Percentiles rank a stretch among this genome's conserved stretches.
Evolutionary conservation across 495 filamentous ascomycete genomes (phyloP).

Genomic region (Oleoguttula mirabilis): DNA sequence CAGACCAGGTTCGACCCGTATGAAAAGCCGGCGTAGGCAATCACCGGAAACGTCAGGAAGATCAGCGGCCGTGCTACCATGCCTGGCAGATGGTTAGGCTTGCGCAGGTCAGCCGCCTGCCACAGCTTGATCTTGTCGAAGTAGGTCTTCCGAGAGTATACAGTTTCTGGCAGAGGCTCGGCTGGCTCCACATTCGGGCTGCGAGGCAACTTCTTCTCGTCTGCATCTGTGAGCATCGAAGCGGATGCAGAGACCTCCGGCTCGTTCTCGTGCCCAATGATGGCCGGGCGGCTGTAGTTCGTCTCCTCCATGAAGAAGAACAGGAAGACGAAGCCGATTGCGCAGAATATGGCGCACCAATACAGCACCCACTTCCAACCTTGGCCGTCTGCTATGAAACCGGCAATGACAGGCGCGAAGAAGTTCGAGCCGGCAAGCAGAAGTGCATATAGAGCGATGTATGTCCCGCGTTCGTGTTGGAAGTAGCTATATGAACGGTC

Average conservation of each 20-base stretch:
- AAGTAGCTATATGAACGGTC: conserved; percentile 35
- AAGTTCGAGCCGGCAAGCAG: conserved; percentile 52
- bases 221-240: conserved; percentile 5
- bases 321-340: conserved; percentile 42
- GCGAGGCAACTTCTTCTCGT: conserved; percentile 21
- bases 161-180: neutral
- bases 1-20: conserved; percentile 53
- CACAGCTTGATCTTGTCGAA: conserved; percentile 41
- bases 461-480: conserved; percentile 52
- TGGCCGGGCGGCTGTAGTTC: conserved; percentile 37
- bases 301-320: conserved; percentile 65
- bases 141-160: conserved; percentile 33
- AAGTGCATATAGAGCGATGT: conserved; percentile 54
- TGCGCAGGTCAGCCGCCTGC: conserved; percentile 16
- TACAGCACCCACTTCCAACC: conserved; percentile 30
- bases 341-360: conserved; percentile 52
- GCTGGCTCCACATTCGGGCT: conserved; percentile 1
- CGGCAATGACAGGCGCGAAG: conserved; percentile 52
- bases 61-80: conserved; percentile 37
- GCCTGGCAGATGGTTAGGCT: conserved; percentile 37
- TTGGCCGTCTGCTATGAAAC: conserved; percentile 54
- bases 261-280: conserved; percentile 2
- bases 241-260: neutral
- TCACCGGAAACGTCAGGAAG: conserved; percentile 47
- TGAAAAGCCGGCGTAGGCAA: conserved; percentile 54